Conservation (phyloP, 225 moss, liverwort and hornwort species). For the Sphagnum contortum region DNA sequence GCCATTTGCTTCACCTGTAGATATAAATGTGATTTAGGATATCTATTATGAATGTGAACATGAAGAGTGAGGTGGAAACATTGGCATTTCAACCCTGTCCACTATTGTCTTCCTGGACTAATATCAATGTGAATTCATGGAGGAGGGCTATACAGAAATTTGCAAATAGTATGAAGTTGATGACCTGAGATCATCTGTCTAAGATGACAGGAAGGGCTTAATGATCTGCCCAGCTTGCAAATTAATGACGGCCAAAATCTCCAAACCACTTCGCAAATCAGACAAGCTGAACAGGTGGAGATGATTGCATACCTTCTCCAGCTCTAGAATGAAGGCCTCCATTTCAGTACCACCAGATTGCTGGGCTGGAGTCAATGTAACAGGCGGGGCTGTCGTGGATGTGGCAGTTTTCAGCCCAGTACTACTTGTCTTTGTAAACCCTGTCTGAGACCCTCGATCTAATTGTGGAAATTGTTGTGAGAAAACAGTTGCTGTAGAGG, state of each 20-base stretch:
- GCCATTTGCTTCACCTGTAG: constrained; percentile 77
- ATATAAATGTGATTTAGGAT: not conserved
- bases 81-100: not conserved
- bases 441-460: constrained; percentile 34
- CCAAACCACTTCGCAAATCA: too few species aligned
- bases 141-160: too few species aligned
- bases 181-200: too few species aligned
- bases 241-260: too few species aligned
- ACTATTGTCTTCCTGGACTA: too few species aligned
- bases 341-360: constrained; percentile 63
- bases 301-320: constrained; percentile 51
- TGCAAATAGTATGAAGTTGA: too few species aligned
- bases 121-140: too few species aligned
- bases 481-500: constrained; percentile 11
- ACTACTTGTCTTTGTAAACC: constrained; percentile 22
- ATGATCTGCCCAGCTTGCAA: too few species aligned
- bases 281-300: too few species aligned
- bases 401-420: constrained; percentile 30
- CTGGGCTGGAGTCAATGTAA: constrained; percentile 15
- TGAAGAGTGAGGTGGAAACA: not conserved
- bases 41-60: not conserved
- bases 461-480: constrained; percentile 15
- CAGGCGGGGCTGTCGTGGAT: constrained; percentile 23
- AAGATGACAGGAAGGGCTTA: too few species aligned
- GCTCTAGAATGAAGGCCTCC: constrained; percentile 73